phyloP scores from a whole-genome alignment of 768 basidiomycete genomes.

The Tylopilus vinaceipallidus region DNA sequence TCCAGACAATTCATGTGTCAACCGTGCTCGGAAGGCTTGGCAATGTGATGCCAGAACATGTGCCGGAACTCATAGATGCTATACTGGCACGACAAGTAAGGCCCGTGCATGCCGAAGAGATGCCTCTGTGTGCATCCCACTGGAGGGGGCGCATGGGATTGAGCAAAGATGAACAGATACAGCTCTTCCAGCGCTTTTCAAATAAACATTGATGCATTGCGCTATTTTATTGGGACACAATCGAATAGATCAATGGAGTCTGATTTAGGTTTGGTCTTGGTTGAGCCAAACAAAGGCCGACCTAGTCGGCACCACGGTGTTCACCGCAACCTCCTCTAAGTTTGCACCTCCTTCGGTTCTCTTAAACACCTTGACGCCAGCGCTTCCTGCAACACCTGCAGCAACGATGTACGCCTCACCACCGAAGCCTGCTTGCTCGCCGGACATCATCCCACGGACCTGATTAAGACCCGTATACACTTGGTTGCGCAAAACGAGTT shows the following conservation, averaged over 20 bases:
- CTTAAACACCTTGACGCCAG: conserved; percentile 56
- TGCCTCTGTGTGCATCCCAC: conserved; percentile 44
- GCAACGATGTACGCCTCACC: conserved; percentile 56
- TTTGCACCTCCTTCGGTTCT: conserved; percentile 53
- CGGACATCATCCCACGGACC: no score
- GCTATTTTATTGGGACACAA: neutral
- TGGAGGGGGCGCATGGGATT: conserved; percentile 78
- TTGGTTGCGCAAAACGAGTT: conserved; percentile 45
- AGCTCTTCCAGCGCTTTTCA: conserved; percentile 28
- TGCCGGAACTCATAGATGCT: conserved; percentile 49
- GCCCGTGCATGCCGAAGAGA: conserved; percentile 28
- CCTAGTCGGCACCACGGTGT: conserved; percentile 50
- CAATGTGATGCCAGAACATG: conserved; percentile 53
- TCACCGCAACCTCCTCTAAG: conserved; percentile 51
- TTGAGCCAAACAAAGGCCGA: conserved; percentile 48
- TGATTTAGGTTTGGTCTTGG: neutral
- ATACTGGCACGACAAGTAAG: conserved; percentile 33
- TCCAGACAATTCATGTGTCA: neutral
- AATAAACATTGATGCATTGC: neutral
- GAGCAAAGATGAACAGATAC: conserved; percentile 53
- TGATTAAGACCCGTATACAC: conserved; percentile 61
- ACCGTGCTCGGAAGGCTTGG: conserved; percentile 52
- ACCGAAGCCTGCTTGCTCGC: conserved; percentile 38
- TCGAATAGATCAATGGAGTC: neutral
- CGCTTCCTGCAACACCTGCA: conserved; percentile 49